Evolutionary conservation across 1,139 yeast species (phyloP), one percentile per base, ranked within the genome.

Genomic region (Yamadazyma jaroonii): DNA sequence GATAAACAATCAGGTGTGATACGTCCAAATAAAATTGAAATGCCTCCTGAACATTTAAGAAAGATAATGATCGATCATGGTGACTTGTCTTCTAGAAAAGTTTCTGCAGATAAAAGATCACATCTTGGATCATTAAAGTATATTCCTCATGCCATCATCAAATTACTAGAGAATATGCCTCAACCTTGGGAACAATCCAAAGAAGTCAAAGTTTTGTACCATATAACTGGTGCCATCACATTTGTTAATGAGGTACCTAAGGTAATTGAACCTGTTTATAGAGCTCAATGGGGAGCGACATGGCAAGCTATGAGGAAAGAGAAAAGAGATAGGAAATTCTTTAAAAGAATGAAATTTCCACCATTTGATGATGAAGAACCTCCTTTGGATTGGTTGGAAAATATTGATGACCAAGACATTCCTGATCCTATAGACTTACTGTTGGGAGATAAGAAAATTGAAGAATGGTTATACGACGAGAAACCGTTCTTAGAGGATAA

Each of bases 321-420:
- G 56, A 92, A 94, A 56, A 75, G 95, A 41, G 97, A 90, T 55
- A 72, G 98, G 46, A 72, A 81, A 30, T 95, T 87, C 56, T 92
- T 94, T 61, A 84, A 88, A 51, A 74, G 99, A 50, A 82, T 92
- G 85, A 73, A 89, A 39, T 85, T 92, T 49, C 99, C 99, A 1
- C 92, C 96, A 0, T 89, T 92, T 63, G 98, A 94, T 60, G 99
- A 94, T 55, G 98, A 94, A 56, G 97, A 90, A 56, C 96, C 97
- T 0, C 95, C 95, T 0, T 59, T 90, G 30, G 80, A 84, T 44
- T 92, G 89, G 83, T 55, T 80, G 17, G 95, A 88, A 43, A 84
- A 86, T 50, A 66, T 89, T 14, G 85, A 86, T 43, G 84, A 79
- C 23, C 61, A 80, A 1, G 92, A 84, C 35, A 84, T 90, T 0